These are phyloP conservation scores for Podospora comata DNA, from an alignment of 495 filamentous ascomycete species.

Conservation along the genomic window DNA sequence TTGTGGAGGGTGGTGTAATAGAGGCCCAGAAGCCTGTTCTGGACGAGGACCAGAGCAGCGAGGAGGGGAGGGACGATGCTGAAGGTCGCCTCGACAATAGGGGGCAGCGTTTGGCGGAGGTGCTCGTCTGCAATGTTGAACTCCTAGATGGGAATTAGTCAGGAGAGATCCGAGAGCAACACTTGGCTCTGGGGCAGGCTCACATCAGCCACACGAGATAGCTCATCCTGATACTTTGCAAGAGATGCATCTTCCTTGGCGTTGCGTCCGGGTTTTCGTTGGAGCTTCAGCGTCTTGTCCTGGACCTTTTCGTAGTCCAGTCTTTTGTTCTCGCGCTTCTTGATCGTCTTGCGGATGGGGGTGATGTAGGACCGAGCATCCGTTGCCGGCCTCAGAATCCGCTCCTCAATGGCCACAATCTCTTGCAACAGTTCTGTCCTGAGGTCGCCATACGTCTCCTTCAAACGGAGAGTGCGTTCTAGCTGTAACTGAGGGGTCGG, in stretches of 20 bases:
- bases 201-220: slow-evolving; percentile 66
- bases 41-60: slow-evolving; percentile 69
- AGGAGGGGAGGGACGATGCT: slow-evolving; percentile 78
- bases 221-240: slow-evolving; percentile 74
- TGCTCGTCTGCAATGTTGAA: slow-evolving; percentile 82
- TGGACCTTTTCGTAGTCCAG: slow-evolving; percentile 83
- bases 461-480: slow-evolving; percentile 63
- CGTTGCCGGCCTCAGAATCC: slow-evolving; percentile 68
- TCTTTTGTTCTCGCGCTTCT: slow-evolving; percentile 86
- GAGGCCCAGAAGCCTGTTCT: slow-evolving; percentile 77
- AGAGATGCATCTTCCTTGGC: slow-evolving; percentile 75
- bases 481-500: slow-evolving; percentile 64
- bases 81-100: slow-evolving; percentile 69
- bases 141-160: slow-evolving; percentile 50
- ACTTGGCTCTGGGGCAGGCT: slow-evolving; percentile 10
- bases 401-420: slow-evolving; percentile 65
- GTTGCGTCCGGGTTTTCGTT: slow-evolving; percentile 67
- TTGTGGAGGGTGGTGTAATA: slow-evolving; percentile 81
- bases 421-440: slow-evolving; percentile 73
- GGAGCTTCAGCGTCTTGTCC: slow-evolving; percentile 64
- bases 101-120: slow-evolving; percentile 70
- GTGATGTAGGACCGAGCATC: slow-evolving; percentile 68
- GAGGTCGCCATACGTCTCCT: slow-evolving; percentile 68
- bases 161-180: slow-evolving; percentile 10
- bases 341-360: slow-evolving; percentile 85